phyloP scores from a whole-genome alignment of 2,329 filamentous ascomycete genomes.

The Talaromyces islandicus region DNA sequence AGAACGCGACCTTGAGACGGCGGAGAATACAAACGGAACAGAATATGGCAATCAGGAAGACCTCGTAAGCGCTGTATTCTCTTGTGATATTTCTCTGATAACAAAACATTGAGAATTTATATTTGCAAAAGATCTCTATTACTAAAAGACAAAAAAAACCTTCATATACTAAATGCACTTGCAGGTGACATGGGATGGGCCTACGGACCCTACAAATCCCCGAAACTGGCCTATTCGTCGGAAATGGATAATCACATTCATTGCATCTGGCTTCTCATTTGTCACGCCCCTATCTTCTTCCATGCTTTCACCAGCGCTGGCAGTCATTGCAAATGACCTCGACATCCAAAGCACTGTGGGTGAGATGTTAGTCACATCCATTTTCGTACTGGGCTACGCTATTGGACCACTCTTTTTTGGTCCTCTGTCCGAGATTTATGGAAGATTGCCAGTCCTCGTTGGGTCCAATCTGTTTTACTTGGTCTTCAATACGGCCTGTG shows the following conservation, averaged over 20 bases:
- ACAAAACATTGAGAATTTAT: background rate
- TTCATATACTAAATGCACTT: background rate
- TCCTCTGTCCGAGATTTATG: conserved; percentile 28
- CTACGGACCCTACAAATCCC: background rate
- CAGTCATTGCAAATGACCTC: conserved; percentile 58
- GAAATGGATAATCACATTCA: background rate
- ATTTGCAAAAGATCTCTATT: background rate
- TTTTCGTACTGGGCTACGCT: conserved; percentile 41
- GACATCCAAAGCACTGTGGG: conserved; percentile 46
- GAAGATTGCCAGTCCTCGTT: conserved; percentile 32
- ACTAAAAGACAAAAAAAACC: background rate
- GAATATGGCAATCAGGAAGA: background rate
- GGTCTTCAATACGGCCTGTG: conserved; percentile 52
- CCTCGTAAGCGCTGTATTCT: background rate
- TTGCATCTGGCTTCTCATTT: background rate
- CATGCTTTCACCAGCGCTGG: conserved; percentile 64
- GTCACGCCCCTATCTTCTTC: conserved; percentile 26
- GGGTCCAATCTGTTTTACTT: conserved; percentile 44
- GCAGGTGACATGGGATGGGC: background rate
- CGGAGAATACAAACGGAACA: background rate
- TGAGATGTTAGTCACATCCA: conserved; percentile 59
- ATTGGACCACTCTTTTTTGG: conserved; percentile 30
- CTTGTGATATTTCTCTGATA: background rate
- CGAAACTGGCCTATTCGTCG: background rate
- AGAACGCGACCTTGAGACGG: background rate